These are phyloP conservation scores for Haplosporangium gracile DNA, from an alignment of 192 early-diverging fungal species.

Conservation along the genomic window DNA sequence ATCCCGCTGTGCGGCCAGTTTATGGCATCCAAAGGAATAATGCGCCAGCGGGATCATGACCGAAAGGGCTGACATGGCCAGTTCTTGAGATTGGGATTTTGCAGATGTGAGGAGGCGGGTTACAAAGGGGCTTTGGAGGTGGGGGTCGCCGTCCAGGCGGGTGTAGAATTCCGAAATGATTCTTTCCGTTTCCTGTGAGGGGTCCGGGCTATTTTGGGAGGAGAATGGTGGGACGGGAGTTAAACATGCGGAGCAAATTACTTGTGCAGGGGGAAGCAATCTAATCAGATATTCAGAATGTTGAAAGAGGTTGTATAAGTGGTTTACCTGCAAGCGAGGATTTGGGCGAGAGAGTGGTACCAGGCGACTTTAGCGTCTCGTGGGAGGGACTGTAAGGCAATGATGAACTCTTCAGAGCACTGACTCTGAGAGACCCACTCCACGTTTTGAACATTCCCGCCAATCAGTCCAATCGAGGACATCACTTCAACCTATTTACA, in stretches of 20 bases:
- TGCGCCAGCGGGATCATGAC: slow-evolving; percentile 34
- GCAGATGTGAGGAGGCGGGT: slow-evolving; percentile 24
- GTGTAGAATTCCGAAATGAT: slow-evolving; percentile 14
- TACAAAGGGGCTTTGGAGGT: slow-evolving; percentile 30
- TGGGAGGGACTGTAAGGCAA: not conserved
- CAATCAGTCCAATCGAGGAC: slow-evolving; percentile 34
- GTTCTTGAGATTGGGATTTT: slow-evolving; percentile 34
- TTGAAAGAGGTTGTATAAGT: not conserved
- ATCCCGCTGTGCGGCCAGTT: slow-evolving; percentile 30
- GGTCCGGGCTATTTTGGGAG: slow-evolving; percentile 11
- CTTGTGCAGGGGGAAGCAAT: too few relatives aligned
- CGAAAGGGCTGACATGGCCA: slow-evolving; percentile 35
- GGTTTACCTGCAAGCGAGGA: slow-evolving; percentile 35
- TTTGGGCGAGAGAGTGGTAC: slow-evolving; percentile 48
- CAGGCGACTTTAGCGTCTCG: slow-evolving; percentile 39
- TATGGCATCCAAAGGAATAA: slow-evolving; percentile 32
- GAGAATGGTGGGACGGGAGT: too few relatives aligned
- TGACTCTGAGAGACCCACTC: slow-evolving; percentile 31
- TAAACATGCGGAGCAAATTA: not conserved
- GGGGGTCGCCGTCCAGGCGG: slow-evolving; percentile 14
- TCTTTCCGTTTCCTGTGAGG: slow-evolving; percentile 4
- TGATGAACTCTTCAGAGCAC: slow-evolving; percentile 20
- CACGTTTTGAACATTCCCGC: slow-evolving; percentile 41
- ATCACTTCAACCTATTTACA: slow-evolving; percentile 21
- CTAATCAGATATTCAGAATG: too few relatives aligned